Evolutionary conservation across 345 rosid species (phyloP).

Genomic region (Salix caprea): DNA sequence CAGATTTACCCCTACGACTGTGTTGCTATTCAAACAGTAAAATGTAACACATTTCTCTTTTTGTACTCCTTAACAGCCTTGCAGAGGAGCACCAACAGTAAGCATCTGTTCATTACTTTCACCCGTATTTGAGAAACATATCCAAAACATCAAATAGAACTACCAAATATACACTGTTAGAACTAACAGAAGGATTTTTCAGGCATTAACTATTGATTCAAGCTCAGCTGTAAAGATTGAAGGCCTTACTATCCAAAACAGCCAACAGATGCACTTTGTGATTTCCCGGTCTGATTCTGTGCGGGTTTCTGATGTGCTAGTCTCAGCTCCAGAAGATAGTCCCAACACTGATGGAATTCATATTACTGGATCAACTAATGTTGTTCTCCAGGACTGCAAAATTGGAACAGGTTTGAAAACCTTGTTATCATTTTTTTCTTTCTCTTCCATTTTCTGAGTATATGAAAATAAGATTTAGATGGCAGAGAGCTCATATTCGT

Average conservation of each 20-base stretch:
- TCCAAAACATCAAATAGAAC: neutral
- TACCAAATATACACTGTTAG: slow-evolving; percentile 7
- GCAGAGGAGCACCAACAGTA: slow-evolving; percentile 88
- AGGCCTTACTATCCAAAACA: slow-evolving; percentile 78
- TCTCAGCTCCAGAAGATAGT: slow-evolving; percentile 85
- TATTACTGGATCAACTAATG: slow-evolving; percentile 72
- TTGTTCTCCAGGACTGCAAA: slow-evolving; percentile 75
- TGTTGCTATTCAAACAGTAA: neutral
- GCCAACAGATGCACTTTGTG: slow-evolving; percentile 92
- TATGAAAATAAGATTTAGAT: neutral
- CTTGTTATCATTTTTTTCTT: neutral
- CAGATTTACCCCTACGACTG: neutral
- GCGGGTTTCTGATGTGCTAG: slow-evolving; percentile 52
- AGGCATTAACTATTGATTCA: slow-evolving; percentile 92
- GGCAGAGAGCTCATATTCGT: neutral
- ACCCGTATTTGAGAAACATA: slow-evolving; percentile 10
- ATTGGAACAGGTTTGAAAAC: slow-evolving; percentile 79
- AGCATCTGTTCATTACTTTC: slow-evolving; percentile 18
- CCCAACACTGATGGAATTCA: slow-evolving; percentile 98
- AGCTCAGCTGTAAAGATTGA: slow-evolving; percentile 65
- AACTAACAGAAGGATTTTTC: slow-evolving; percentile 28
- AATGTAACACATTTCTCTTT: slow-evolving; percentile 24
- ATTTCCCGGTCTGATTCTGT: slow-evolving; percentile 67
- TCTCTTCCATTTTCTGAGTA: slow-evolving; percentile 1
- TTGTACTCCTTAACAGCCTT: slow-evolving; percentile 60